Evolutionary conservation across 805 yeast species (phyloP).

Genomic region (Grigorovia transvaalensis): DNA sequence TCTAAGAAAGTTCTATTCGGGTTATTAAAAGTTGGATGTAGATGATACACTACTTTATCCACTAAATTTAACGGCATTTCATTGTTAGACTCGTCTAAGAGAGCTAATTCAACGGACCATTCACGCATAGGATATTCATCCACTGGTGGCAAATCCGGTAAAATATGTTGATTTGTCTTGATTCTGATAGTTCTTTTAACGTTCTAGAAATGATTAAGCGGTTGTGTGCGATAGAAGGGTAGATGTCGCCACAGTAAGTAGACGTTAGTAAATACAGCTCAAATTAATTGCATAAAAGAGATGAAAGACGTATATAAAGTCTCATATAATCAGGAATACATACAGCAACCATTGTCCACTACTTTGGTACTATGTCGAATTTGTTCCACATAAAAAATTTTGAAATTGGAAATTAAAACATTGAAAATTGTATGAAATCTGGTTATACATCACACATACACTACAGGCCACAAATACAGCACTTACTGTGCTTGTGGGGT

Average conservation of each 20-base stretch:
- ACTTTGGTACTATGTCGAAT: not conserved
- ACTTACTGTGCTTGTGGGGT: no score
- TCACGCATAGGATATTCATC: slow-evolving; percentile 90
- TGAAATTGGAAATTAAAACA: not conserved
- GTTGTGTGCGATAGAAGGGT: no score
- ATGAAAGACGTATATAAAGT: not conserved
- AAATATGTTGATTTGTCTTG: slow-evolving; percentile 73
- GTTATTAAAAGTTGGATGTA: slow-evolving; percentile 90
- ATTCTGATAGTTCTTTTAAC: slow-evolving; percentile 74
- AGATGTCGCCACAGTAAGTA: no score
- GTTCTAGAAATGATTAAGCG: not conserved
- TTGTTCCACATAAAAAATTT: no score
- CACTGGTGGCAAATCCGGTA: slow-evolving; percentile 73
- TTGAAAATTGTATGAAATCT: not conserved
- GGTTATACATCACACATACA: no score
- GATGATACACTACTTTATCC: slow-evolving; percentile 84
- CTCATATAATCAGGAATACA: not conserved
- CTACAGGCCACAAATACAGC: no score
- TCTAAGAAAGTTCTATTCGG: slow-evolving; percentile 75
- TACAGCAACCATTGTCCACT: not conserved
- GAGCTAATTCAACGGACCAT: slow-evolving; percentile 73
- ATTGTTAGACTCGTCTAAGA: slow-evolving; percentile 71
- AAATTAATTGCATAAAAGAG: not conserved
- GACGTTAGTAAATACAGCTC: not conserved
- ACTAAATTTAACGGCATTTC: slow-evolving; percentile 79